These are phyloP conservation scores for Hippophae rhamnoides DNA, from an alignment of 306 rosid species.

Conservation along the genomic window DNA sequence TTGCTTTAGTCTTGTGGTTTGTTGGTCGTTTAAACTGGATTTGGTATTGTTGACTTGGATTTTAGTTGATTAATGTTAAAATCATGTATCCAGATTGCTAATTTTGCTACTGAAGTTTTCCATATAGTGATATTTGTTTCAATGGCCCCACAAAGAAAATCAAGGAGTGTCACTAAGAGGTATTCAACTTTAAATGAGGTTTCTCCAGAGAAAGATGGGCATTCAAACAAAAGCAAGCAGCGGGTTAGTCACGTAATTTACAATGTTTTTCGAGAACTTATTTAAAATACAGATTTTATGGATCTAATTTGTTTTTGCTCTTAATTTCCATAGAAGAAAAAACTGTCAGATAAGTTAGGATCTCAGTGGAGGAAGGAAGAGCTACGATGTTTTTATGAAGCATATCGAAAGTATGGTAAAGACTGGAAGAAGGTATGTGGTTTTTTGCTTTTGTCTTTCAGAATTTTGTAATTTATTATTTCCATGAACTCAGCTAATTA, in stretches of 20 bases:
- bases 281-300: neutral
- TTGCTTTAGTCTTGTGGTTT: conserved; percentile 4
- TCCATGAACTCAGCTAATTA: neutral
- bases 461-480: conserved; percentile 5
- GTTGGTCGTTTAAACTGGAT: neutral
- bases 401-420: conserved; percentile 67
- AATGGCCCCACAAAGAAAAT: conserved; percentile 64
- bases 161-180: conserved; percentile 40
- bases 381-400: conserved; percentile 69
- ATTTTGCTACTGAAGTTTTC: conserved; percentile 10
- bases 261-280: conserved; percentile 1
- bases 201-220: conserved; percentile 44
- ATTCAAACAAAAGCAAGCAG: conserved; percentile 34
- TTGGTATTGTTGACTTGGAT: conserved; percentile 2
- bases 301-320: conserved; percentile 17
- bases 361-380: conserved; percentile 82
- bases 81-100: neutral
- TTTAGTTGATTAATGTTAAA: conserved; percentile 5
- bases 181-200: conserved; percentile 31
- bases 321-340: conserved; percentile 51
- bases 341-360: conserved; percentile 71
- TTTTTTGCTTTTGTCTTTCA: conserved; percentile 9
- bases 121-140: conserved; percentile 23
- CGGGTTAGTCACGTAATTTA: conserved; percentile 30
- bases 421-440: conserved; percentile 75